These are phyloP conservation scores for Pichia paraexigua DNA, from an alignment of 805 yeast species.

Conservation along the genomic window DNA sequence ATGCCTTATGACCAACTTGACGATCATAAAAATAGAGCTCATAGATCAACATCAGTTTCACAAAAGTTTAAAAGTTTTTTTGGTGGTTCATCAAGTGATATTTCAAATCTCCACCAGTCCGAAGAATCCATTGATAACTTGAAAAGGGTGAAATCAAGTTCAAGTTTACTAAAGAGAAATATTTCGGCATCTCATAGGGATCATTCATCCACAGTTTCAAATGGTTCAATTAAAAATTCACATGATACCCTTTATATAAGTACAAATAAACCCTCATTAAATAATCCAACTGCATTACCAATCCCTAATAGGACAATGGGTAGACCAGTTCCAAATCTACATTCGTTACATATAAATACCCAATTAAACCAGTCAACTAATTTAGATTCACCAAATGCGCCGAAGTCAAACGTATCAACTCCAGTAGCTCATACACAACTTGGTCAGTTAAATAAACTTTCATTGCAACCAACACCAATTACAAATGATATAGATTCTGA, in stretches of 20 bases:
- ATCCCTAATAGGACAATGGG: constrained; percentile 14
- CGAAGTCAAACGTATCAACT: background rate
- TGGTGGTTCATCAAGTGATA: background rate
- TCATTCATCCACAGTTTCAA: background rate
- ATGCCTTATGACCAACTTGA: background rate
- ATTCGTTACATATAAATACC: background rate
- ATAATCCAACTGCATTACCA: constrained; percentile 7
- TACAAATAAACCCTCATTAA: background rate
- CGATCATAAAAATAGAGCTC: background rate
- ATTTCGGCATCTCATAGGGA: background rate
- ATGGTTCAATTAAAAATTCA: background rate
- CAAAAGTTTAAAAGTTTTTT: constrained; percentile 26
- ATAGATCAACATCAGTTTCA: constrained; percentile 25
- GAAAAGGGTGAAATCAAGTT: background rate
- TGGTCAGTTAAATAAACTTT: background rate
- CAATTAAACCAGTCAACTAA: background rate
- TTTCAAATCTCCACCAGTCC: background rate
- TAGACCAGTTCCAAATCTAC: constrained; percentile 1
- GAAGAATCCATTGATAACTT: background rate
- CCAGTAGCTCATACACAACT: background rate
- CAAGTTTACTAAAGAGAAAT: background rate
- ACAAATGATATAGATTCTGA: constrained; percentile 7
- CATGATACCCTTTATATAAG: background rate
- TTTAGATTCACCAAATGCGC: background rate
- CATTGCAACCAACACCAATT: background rate